Evolutionary conservation across 805 yeast genomes (phyloP).

Genomic region (Zygoascus biomembranicola): DNA sequence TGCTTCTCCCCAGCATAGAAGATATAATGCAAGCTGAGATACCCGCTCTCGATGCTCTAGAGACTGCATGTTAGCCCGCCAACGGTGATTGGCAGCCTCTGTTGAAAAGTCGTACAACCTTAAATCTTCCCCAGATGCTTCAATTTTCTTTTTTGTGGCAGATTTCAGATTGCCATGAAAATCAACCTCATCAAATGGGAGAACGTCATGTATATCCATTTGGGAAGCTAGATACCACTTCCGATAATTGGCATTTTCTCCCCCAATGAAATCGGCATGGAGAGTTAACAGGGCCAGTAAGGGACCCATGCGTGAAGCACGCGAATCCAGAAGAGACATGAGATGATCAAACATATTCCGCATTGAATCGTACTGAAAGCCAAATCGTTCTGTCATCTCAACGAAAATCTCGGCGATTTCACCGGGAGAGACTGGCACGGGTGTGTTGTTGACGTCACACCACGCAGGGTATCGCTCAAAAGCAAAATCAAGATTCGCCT

Average conservation of each 20-base stretch:
- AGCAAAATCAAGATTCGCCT: constrained; percentile 19
- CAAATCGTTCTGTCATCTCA: constrained; percentile 47
- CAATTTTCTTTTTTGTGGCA: constrained; percentile 5
- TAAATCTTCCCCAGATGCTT: not conserved
- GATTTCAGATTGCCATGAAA: constrained; percentile 15
- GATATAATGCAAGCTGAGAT: constrained; percentile 58
- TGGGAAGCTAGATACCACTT: constrained; percentile 75
- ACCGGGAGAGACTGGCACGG: constrained; percentile 32
- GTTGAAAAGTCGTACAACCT: not conserved
- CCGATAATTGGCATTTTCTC: constrained; percentile 55
- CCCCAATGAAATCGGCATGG: constrained; percentile 73
- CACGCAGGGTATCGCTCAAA: constrained; percentile 83
- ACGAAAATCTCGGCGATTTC: constrained; percentile 52
- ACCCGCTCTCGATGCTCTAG: constrained; percentile 43
- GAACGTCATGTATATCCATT: constrained; percentile 48
- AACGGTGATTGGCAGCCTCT: constrained; percentile 3
- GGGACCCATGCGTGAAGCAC: constrained; percentile 59
- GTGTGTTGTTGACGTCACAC: constrained; percentile 60
- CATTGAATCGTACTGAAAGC: constrained; percentile 60
- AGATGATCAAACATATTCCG: constrained; percentile 61
- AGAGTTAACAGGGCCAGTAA: constrained; percentile 46
- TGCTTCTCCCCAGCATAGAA: constrained; percentile 86
- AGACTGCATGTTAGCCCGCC: constrained; percentile 3
- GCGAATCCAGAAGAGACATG: constrained; percentile 54
- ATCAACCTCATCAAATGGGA: constrained; percentile 16